Base-by-base conservation (phyloP, 768 basidiomycete species). In the Boletus eberwhitei region DNA sequence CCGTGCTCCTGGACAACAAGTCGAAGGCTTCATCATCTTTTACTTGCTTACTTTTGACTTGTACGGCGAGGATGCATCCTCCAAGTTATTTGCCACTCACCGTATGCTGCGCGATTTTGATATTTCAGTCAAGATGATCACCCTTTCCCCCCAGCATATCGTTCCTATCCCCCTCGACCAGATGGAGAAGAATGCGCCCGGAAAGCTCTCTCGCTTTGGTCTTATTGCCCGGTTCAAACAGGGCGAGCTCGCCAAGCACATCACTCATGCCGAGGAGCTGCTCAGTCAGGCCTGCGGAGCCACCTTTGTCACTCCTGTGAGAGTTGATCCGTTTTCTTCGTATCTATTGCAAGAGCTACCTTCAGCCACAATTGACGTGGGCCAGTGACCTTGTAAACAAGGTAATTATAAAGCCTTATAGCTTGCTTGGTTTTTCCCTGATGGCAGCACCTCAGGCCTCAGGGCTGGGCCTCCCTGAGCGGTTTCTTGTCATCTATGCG, bases 11-110 rank as follows among this genome's bases (percentile, higher is more conserved):
- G 64, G 66, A 22, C 71, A 75, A 21, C 70, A 75, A 32, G 75
- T 76, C 1, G 77, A 78, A 55, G 74, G 75, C 1, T 77, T 77
- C 53, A 60, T 65, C 22, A 59, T 78, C 24, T 78, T 78, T 68
- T 78, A 78, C 49, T 59, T 64, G 1, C 70, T 68, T 8, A 50
- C 61, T 3, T 67, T 67, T 32, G 56, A 62, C 35, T 35, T 67
- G 22, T 1, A 61, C 22, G 54, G 40, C 11, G 57, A 63, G 17
- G 66, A 59, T 47, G 64, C 61, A 7, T 48, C 66, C 4, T 32
- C 26, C 21, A 60, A 51, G 45, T 38, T 67, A 13, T 26, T 38
- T 4, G 55, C 61, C 5, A 68, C 73, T 58, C 60, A 67, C 63
- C 42, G 54, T 63, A 46, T 72, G 62, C 59, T 72, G 48, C 59